phyloP scores from a whole-genome alignment of 192 early-diverging fungal species.

The Mortierella hygrophila region DNA sequence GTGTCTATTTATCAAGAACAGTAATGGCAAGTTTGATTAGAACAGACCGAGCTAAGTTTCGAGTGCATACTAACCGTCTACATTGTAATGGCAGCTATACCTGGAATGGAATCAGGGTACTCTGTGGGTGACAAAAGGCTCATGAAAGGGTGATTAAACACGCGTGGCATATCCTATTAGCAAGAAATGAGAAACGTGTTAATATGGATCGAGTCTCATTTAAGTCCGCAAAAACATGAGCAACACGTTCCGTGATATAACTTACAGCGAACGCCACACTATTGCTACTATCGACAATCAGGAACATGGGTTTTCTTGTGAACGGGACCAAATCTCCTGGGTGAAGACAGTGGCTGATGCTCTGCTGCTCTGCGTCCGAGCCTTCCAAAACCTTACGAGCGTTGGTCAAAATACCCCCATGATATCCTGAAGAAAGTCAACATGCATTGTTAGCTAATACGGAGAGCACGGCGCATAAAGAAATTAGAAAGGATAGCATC shows the following conservation, averaged over 20 bases:
- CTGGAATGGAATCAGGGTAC: constrained; percentile 87
- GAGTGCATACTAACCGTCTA: not conserved
- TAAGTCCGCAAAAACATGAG: not conserved
- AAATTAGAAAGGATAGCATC: not conserved
- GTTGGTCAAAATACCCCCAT: constrained; percentile 80
- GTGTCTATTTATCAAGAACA: constrained; percentile 50
- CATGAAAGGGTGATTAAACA: constrained; percentile 91
- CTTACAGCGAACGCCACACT: constrained; percentile 85
- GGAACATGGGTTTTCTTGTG: constrained; percentile 94
- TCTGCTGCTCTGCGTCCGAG: constrained; percentile 54
- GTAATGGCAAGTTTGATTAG: not conserved
- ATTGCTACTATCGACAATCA: constrained; percentile 94
- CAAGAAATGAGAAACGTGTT: not conserved
- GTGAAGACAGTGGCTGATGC: constrained; percentile 81
- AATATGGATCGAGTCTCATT: not conserved
- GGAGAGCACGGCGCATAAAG: not conserved
- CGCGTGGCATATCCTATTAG: constrained; percentile 77
- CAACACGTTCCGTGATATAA: not conserved
- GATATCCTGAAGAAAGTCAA: constrained; percentile 63
- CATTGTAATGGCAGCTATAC: constrained; percentile 45
- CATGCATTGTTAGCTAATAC: not conserved
- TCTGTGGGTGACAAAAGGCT: constrained; percentile 90
- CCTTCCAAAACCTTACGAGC: constrained; percentile 76
- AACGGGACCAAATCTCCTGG: constrained; percentile 94
- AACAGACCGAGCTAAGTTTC: not conserved